Evolutionary conservation across 495 filamentous ascomycete species (phyloP).

Genomic region (Hyaloscypha bicolor): DNA sequence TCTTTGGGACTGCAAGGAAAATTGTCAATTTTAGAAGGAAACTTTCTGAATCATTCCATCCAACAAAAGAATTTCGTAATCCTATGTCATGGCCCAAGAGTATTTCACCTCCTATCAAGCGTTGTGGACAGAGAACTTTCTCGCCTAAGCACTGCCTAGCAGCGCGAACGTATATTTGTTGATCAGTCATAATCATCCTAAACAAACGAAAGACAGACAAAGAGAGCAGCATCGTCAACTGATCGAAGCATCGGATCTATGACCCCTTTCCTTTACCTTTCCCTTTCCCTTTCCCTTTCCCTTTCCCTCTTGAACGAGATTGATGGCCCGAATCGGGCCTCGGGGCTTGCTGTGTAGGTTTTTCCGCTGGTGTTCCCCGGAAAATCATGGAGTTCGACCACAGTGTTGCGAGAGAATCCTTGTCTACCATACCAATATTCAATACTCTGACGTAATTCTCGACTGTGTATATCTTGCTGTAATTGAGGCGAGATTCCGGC

Average conservation of each 20-base stretch:
- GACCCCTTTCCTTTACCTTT: neutral
- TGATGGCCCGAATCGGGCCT: neutral
- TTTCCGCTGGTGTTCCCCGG: neutral
- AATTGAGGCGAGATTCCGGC: constrained; percentile 22
- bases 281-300: too few species aligned
- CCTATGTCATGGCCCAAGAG: too few species aligned
- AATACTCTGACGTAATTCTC: constrained; percentile 26
- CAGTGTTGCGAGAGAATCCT: neutral
- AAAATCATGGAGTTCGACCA: neutral
- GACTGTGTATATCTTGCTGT: constrained; percentile 32
- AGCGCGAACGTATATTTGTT: neutral
- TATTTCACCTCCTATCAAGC: neutral
- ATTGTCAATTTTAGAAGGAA: too few species aligned
- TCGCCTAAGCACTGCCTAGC: neutral
- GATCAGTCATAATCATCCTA: neutral
- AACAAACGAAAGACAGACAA: neutral
- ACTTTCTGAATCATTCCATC: too few species aligned
- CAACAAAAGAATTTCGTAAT: too few species aligned
- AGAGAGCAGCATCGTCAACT: neutral
- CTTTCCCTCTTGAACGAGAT: neutral
- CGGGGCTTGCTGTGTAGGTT: neutral
- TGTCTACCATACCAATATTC: constrained; percentile 24
- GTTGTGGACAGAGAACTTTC: neutral
- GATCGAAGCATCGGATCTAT: neutral
- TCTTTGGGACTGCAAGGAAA: too few species aligned